Evolutionary conservation across 257 asterid genomes (phyloP).

Genomic region (Solanum chmielewskii): DNA sequence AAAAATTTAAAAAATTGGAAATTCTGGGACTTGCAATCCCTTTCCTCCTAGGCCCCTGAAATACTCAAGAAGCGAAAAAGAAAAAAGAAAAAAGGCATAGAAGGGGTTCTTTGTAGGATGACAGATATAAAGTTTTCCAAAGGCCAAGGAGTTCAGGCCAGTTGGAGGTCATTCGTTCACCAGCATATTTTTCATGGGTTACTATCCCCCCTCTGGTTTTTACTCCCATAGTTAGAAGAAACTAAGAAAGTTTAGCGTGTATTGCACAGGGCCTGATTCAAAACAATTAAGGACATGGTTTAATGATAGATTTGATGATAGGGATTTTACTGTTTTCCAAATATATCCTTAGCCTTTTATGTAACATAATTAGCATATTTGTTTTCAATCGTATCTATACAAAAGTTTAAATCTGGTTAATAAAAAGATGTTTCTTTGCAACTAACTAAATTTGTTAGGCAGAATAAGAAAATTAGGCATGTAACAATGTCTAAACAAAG

Average conservation of each 20-base stretch:
- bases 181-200: not conserved
- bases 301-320: not conserved
- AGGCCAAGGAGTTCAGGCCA: not conserved
- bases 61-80: not conserved
- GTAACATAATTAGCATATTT: not conserved
- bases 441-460: not conserved
- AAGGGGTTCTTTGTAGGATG: not conserved
- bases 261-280: not conserved
- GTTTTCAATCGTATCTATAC: not conserved
- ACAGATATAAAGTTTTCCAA: not conserved
- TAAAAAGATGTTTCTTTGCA: not conserved
- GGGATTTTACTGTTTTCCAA: not conserved
- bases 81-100: not conserved
- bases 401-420: not conserved
- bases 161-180: not conserved
- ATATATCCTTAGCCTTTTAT: not conserved
- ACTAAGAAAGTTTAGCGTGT: not conserved
- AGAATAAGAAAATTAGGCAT: not conserved
- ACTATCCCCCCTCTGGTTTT: not conserved
- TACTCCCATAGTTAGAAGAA: not conserved
- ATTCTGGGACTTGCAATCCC: not conserved
- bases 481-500: not conserved
- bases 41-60: not conserved
- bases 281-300: not conserved
- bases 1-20: not conserved